A percentile compares a stretch with the other conserved stretches of the same genome.
Conservation (phyloP, 139 green algal genomes). For the Closterium sp. region DNA sequence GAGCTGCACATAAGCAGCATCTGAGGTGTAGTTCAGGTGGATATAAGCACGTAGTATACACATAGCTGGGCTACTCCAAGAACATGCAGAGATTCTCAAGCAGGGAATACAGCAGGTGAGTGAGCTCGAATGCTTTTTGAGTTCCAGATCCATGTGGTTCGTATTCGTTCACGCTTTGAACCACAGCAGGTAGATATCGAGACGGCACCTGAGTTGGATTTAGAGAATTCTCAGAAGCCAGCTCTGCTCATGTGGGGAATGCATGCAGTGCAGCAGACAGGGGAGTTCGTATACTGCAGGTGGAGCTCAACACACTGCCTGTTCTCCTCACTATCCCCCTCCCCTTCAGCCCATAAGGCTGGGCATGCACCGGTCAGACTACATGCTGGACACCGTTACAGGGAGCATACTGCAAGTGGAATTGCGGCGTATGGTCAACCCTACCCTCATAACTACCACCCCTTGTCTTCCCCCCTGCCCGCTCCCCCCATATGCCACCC, state of each 20-base stretch:
- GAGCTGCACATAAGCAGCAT: too few species aligned
- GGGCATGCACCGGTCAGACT: constrained; percentile 88
- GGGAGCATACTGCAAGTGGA: not conserved
- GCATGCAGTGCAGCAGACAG: too few species aligned
- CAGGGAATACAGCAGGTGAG: constrained; percentile 42
- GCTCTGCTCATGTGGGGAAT: too few species aligned
- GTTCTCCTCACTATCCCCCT: not conserved
- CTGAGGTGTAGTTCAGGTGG: too few species aligned
- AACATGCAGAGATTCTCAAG: constrained; percentile 34
- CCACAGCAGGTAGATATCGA: too few species aligned
- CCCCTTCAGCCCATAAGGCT: constrained; percentile 60
- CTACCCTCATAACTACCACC: not conserved
- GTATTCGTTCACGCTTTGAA: too few species aligned
- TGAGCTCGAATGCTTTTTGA: too few species aligned
- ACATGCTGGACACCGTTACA: constrained; percentile 94
- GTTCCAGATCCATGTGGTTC: too few species aligned
- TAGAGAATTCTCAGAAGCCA: too few species aligned
- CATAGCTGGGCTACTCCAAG: constrained; percentile 53
- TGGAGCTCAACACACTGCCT: not conserved
- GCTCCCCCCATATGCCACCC: not conserved
- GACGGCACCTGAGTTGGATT: too few species aligned
- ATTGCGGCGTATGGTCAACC: not conserved
- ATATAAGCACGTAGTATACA: too few species aligned
- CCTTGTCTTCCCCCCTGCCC: not conserved
- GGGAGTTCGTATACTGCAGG: not conserved